Conservation (phyloP, 2,329 filamentous ascomycete genomes). For the Trichoderma cornu-damae region DNA sequence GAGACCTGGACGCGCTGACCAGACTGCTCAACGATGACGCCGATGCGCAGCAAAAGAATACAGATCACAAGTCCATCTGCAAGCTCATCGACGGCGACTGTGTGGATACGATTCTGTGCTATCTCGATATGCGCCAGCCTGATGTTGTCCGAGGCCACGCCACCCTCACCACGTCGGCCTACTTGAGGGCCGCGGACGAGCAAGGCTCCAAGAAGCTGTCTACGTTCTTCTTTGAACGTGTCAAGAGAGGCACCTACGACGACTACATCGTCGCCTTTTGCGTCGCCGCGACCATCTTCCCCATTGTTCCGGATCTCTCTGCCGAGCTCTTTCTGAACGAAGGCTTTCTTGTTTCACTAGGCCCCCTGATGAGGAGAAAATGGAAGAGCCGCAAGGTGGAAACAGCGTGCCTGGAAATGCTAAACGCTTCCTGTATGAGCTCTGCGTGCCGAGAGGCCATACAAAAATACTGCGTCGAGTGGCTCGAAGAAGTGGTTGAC, state of each 20-base stretch:
- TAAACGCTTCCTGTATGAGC: constrained; percentile 89
- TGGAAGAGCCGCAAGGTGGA: constrained; percentile 84
- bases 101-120: constrained; percentile 79
- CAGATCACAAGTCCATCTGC: constrained; percentile 46
- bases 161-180: constrained; percentile 74
- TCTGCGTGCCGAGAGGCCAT: constrained; percentile 76
- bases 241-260: constrained; percentile 73
- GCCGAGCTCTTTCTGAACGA: constrained; percentile 80
- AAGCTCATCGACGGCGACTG: constrained; percentile 66
- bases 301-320: constrained; percentile 71
- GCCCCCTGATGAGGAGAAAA: constrained; percentile 69
- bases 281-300: constrained; percentile 83
- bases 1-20: constrained; percentile 53
- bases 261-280: constrained; percentile 90
- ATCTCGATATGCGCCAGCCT: constrained; percentile 77
- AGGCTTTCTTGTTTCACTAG: constrained; percentile 74
- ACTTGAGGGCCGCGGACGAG: constrained; percentile 71
- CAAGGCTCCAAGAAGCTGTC: constrained; percentile 65
- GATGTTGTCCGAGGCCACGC: constrained; percentile 73
- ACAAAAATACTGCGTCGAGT: constrained; percentile 75
- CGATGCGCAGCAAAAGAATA: constrained; percentile 40
- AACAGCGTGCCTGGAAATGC: constrained; percentile 77
- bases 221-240: constrained; percentile 66
- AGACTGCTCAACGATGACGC: constrained; percentile 55
- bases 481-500: constrained; percentile 79